A percentile compares a stretch with the other conserved stretches of the same genome.
Evolutionary conservation across 208 protist genomes (phyloP).

Genomic region (Tritrichomonas musculus): DNA sequence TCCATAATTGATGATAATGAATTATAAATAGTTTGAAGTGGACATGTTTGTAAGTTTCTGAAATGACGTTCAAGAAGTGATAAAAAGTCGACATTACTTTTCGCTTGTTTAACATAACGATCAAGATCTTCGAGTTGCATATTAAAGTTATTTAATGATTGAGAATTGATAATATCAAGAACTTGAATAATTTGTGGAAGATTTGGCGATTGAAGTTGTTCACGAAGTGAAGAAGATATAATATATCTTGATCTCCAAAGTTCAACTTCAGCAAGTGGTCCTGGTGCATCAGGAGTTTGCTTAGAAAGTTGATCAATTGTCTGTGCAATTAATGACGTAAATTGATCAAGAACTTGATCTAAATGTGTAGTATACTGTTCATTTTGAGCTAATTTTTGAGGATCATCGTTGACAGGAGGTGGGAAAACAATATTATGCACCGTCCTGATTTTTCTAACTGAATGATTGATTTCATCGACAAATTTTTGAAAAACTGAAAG

Average conservation of each 20-base stretch:
- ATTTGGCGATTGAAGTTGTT: not conserved
- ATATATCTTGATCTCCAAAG: conserved; percentile 31
- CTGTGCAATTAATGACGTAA: not conserved
- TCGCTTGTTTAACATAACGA: conserved; percentile 84
- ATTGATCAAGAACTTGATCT: not conserved
- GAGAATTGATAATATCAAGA: conserved; percentile 37
- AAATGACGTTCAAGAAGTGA: conserved; percentile 95
- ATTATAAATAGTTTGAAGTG: conserved; percentile 81
- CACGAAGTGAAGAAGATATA: not conserved
- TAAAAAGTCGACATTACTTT: conserved; percentile 98
- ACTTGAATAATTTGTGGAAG: conserved; percentile 49
- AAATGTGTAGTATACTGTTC: not conserved
- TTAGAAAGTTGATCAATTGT: conserved; percentile 8
- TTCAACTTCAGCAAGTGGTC: conserved; percentile 20
- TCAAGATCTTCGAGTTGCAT: conserved; percentile 69
- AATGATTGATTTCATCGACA: conserved; percentile 32
- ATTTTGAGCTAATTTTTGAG: not conserved
- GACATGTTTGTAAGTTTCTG: conserved; percentile 62
- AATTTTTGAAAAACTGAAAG: conserved; percentile 2
- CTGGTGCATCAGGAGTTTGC: not conserved
- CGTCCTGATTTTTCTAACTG: not conserved
- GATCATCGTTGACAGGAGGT: not conserved
- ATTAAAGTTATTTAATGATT: conserved; percentile 35
- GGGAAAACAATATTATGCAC: conserved; percentile 3
- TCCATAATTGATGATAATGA: conserved; percentile 93